Percentiles rank a stretch among this genome's conserved stretches.
Conservation (phyloP, 2,329 filamentous ascomycete species). For the Xylariaceae sp. region DNA sequence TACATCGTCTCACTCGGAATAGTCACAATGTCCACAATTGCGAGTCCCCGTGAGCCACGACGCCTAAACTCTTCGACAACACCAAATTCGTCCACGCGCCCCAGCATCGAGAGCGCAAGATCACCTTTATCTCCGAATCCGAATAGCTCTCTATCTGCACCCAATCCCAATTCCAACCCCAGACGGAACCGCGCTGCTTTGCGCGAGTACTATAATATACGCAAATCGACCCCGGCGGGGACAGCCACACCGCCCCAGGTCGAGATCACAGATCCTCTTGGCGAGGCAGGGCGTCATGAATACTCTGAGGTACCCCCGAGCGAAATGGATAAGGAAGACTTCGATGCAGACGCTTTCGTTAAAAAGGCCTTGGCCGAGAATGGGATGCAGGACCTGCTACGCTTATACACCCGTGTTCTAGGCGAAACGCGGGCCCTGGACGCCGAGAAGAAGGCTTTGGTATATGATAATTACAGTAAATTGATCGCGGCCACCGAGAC, state of each 20-base stretch:
- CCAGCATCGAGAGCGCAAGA: conserved; percentile 63
- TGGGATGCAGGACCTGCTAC: conserved; percentile 64
- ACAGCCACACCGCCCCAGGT: conserved; percentile 37
- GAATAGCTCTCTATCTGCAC: conserved; percentile 27
- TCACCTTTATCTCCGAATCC: conserved; percentile 55
- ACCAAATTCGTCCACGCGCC: conserved; percentile 70
- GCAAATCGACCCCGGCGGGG: conserved; percentile 40
- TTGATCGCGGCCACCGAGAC: conserved; percentile 95
- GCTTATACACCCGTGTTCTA: conserved; percentile 66
- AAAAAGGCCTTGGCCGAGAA: conserved; percentile 56
- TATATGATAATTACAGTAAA: conserved; percentile 98
- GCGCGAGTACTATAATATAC: conserved; percentile 91
- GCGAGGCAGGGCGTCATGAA: conserved; percentile 33
- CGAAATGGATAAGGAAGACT: conserved; percentile 70
- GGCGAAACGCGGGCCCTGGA: conserved; percentile 85
- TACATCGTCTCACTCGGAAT: not conserved
- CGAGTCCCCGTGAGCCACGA: conserved; percentile 58
- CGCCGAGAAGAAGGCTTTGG: conserved; percentile 91
- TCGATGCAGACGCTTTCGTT: conserved; percentile 69
- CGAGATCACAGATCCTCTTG: conserved; percentile 41
- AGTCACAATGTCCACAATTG: conserved; percentile 58
- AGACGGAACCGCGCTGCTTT: conserved; percentile 77
- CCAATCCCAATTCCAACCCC: conserved; percentile 30
- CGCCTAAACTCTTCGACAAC: conserved; percentile 52
- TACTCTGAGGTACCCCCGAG: conserved; percentile 57